A percentile compares a stretch with the other conserved stretches of the same genome.
Evolutionary conservation across 192 early-diverging fungal genomes (phyloP).

Genomic region (Podila verticillata): DNA sequence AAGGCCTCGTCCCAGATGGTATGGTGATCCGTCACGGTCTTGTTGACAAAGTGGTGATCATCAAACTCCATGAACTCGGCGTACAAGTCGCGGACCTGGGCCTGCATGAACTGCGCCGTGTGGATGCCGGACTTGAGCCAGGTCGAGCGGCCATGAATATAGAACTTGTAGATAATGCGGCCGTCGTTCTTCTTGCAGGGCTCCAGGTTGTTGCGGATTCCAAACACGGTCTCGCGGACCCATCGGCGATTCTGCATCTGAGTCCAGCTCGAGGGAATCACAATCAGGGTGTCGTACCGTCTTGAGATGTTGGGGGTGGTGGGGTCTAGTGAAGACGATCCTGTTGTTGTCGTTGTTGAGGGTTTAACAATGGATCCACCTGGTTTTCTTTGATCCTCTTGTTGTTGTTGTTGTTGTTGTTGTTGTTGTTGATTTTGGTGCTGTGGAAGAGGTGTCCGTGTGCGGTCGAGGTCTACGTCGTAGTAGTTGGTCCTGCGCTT

Average conservation of each 20-base stretch:
- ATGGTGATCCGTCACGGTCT: constrained; percentile 18
- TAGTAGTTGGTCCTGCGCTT: constrained; percentile 2
- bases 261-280: constrained; percentile 55
- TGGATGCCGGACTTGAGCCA: constrained; percentile 22
- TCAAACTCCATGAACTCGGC: constrained; percentile 65
- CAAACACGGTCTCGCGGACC: constrained; percentile 65
- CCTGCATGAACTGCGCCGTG: constrained; percentile 35
- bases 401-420: constrained; percentile 6
- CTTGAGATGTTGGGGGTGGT: constrained; percentile 35
- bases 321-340: constrained; percentile 11
- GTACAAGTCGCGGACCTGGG: constrained; percentile 39
- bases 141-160: constrained; percentile 44
- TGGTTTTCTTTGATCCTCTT: not conserved
- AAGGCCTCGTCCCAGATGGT: constrained; percentile 36
- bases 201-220: constrained; percentile 58
- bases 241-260: constrained; percentile 50
- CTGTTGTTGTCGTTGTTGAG: constrained; percentile 13
- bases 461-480: not conserved
- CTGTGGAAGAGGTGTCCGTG: not conserved
- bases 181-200: constrained; percentile 59
- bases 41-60: constrained; percentile 40
- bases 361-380: not conserved
- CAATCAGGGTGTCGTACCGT: constrained; percentile 56
- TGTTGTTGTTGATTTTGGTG: constrained; percentile 3
- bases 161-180: constrained; percentile 58